Percentiles rank a stretch among this genome's conserved stretches.
phyloP scores from a whole-genome alignment of 352 stramenopile genomes.

The Globisporangium rhizosaccharum region DNA sequence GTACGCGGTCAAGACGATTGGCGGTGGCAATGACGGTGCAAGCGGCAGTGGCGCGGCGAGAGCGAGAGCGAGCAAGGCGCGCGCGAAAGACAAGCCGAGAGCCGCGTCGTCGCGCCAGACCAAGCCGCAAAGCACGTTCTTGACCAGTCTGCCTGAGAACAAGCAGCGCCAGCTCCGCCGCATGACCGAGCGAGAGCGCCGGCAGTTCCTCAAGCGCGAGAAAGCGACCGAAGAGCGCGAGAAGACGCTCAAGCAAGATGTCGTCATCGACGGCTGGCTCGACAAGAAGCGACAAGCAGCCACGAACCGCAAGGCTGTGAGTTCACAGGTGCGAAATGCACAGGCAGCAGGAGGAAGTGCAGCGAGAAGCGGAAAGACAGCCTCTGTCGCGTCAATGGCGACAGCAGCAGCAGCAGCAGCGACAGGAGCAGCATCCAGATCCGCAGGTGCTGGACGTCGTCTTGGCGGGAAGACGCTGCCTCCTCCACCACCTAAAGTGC shows the following conservation, averaged over 20 bases:
- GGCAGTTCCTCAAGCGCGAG: conserved; percentile 52
- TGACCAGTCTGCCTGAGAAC: conserved; percentile 53
- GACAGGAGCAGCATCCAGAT: conserved; percentile 6
- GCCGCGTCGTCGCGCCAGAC: conserved; percentile 11
- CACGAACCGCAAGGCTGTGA: conserved; percentile 41
- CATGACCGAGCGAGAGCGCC: conserved; percentile 60
- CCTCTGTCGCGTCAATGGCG: not conserved
- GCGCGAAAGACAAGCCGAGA: conserved; percentile 24
- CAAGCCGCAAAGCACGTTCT: conserved; percentile 30
- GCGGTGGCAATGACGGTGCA: not conserved
- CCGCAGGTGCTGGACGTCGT: not conserved
- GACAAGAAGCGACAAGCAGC: conserved; percentile 60
- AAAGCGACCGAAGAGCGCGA: conserved; percentile 31
- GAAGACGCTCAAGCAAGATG: conserved; percentile 48
- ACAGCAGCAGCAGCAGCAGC: not conserved
- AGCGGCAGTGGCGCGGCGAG: conserved; percentile 3
- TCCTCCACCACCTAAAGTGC: conserved; percentile 37
- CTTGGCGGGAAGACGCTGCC: conserved; percentile 18
- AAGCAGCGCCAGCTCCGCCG: conserved; percentile 56
- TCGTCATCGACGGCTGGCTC: conserved; percentile 71
- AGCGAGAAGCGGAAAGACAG: not conserved
- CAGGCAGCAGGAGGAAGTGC: not conserved
- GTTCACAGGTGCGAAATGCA: conserved; percentile 20
- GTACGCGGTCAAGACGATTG: conserved; percentile 42
- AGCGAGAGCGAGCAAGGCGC: conserved; percentile 25